Base-by-base conservation (phyloP, 352 stramenopile genomes). In the Pythium insidiosum region DNA sequence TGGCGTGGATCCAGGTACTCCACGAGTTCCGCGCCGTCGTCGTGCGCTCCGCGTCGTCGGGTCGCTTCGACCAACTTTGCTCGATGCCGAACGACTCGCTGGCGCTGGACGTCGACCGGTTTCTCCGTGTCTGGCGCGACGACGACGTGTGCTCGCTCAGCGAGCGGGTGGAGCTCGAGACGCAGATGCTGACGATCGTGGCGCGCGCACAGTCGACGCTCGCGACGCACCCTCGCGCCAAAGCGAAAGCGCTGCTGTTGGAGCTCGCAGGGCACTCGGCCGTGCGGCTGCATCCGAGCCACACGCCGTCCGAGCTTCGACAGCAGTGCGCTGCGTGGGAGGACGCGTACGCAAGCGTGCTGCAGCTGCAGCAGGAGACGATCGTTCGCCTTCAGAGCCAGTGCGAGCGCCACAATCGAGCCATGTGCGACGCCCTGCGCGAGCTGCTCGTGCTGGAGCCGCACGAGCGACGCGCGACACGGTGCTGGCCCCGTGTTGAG, bases 311-410 rank as follows among this genome's bases (percentile, higher is more conserved):
- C 2, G 72, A 75, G 15, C 53, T 72, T 2, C 63, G 58, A 1
- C 58, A 65, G 2, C 44, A 63, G 6, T 69, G 57, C 41, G 34
- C 43, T 18, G 57, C 53, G 13, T 94, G 78, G 81, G 63, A 87
- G 53, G 70, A 88, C 59, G 81, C 76, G 1, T 91, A 84, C n/a
- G 59, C 36, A 1, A 82, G 68, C n/a, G 71, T 93, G 0, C 66
- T 88, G 15, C 56, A 71, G 20, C 43, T 91, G 3, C 81, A 94
- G 50, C 81, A 91, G 30, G 74, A 91, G 34, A 85, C 73, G 0
- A 77, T 90, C 23, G 69, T 61, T 6, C 75, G 66, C 19, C 54
- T 88, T 4, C 60, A 67, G 4, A 61, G 66, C 4, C 21, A 81
- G 13, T 89, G 76, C 18, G 74, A 81, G 7, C 65, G 68, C 9